Base-by-base conservation (phyloP, 73 alveolate genomes). In the Blepharisma stoltei region DNA sequence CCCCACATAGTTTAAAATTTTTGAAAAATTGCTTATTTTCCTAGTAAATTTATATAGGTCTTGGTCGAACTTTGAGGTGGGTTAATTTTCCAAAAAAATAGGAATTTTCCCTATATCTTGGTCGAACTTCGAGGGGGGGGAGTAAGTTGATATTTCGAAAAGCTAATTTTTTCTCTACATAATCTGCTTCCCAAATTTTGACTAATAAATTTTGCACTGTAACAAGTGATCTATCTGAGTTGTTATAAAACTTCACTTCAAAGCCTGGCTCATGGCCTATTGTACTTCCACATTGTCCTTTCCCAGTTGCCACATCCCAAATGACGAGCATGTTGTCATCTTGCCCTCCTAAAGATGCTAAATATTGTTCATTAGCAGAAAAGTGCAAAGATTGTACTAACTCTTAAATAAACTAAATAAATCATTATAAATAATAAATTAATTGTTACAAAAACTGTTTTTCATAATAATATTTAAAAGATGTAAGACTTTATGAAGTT, bases 231-330 rank as follows among this genome's bases (percentile, higher is more conserved):
- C 88, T 89, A 88, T 92, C 93, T 38, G 93, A 78, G 73, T 86
- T 81, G 88, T 94, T 93, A 67, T 52, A 93, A 88, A 91, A 93
- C 76, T 78, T 68, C 55, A 93, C 87, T 52, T 89, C 78, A 78
- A 89, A 86, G 25, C 89, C 97, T 14, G 86, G 78, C 75, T 94
- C 95, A 45, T 92, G 77, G 6, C 99, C 95, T 38, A 91, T 90
- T 7, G 96, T 91, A 70, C 85, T 90, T 50, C 97, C 96, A 71
- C 95, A 90, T 4, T 91, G 84, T 7, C 96, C 97, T 77, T 93
- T 93, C 60, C 98, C 98, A 65, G 95, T 88, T 37, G 84, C 92
- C 27, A 93, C 90, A 60, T 92, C 98, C 97, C 98, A 93, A 41
- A 93, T 84, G 37, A 93, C 91, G 71, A 93, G 83, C 87, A 90